Evolutionary conservation across 495 filamentous ascomycete species (phyloP).

Genomic region (Cercophora scortea): DNA sequence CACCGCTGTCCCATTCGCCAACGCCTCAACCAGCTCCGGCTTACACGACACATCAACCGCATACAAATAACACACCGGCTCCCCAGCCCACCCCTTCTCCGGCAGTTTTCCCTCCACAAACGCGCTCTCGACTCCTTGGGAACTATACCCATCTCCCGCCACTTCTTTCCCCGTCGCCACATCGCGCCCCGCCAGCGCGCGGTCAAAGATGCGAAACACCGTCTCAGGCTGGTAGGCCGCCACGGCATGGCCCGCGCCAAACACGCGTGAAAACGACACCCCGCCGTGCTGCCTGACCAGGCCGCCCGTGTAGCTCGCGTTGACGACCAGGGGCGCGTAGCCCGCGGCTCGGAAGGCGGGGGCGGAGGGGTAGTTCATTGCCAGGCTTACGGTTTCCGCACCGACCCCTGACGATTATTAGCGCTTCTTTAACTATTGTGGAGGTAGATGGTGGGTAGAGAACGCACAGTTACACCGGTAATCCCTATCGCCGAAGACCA

Average conservation of each 20-base stretch:
- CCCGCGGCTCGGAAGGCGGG: constrained; percentile 34
- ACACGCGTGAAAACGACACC: constrained; percentile 53
- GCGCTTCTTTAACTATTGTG: no score
- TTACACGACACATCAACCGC: constrained; percentile 14
- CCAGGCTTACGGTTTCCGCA: constrained; percentile 49
- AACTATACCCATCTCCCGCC: not conserved
- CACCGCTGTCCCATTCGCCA: constrained; percentile 7
- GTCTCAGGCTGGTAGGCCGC: constrained; percentile 52
- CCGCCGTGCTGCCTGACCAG: constrained; percentile 52
- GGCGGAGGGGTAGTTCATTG: constrained; percentile 31
- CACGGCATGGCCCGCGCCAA: constrained; percentile 54
- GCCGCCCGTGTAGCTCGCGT: constrained; percentile 43
- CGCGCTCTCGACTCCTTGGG: constrained; percentile 7
- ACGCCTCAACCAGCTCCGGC: not conserved
- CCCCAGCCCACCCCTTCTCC: constrained; percentile 11
- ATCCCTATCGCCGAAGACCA: constrained; percentile 54
- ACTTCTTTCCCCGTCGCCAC: constrained; percentile 43
- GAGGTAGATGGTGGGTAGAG: no score
- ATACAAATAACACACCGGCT: constrained; percentile 5
- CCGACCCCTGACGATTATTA: constrained; percentile 30
- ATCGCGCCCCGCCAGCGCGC: constrained; percentile 40
- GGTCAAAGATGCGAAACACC: constrained; percentile 10
- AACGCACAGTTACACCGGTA: constrained; percentile 42
- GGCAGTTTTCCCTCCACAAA: constrained; percentile 9
- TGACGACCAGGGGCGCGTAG: constrained; percentile 42